phyloP scores from a whole-genome alignment of 2,329 filamentous ascomycete species.

The Stachybotrys chlorohalonatus region DNA sequence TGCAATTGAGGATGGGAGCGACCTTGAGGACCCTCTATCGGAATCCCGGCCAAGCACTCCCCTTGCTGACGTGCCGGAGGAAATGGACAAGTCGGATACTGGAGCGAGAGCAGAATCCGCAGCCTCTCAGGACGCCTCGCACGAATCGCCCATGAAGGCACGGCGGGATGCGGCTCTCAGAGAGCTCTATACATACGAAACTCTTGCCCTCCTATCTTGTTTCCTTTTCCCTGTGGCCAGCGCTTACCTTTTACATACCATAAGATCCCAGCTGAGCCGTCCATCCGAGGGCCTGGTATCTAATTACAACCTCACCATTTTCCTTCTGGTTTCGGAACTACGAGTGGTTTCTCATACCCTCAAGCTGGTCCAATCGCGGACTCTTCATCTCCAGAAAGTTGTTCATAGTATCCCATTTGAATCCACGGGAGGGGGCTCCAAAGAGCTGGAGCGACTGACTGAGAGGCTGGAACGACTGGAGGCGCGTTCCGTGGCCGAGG shows the following conservation, averaged over 20 bases:
- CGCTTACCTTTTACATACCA: conserved; percentile 75
- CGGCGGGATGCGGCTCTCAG: conserved; percentile 33
- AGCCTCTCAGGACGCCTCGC: conserved; percentile 5
- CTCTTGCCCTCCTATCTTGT: conserved; percentile 65
- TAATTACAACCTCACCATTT: conserved; percentile 88
- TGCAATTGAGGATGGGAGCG: conserved; percentile 36
- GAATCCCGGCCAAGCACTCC: conserved; percentile 9
- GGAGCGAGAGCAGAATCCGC: conserved; percentile 9
- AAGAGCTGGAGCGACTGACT: conserved; percentile 47
- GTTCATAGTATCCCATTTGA: conserved; percentile 46
- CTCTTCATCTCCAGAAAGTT: conserved; percentile 70
- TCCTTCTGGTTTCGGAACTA: conserved; percentile 78
- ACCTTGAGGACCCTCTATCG: conserved; percentile 21
- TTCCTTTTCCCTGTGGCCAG: conserved; percentile 70
- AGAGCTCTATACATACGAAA: conserved; percentile 68
- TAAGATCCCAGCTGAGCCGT: conserved; percentile 71
- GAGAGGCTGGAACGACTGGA: conserved; percentile 65
- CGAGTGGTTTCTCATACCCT: conserved; percentile 75
- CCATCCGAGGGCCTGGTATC: conserved; percentile 83
- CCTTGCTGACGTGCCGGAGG: conserved; percentile 37
- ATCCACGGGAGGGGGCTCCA: conserved; percentile 17
- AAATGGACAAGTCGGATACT: conserved; percentile 31
- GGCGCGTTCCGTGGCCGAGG: conserved; percentile 28
- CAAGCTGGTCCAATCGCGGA: conserved; percentile 69
- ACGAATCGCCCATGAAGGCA: conserved; percentile 3